These are phyloP conservation scores for Rubia yunnanensis DNA, from an alignment of 257 asterid species.

Conservation along the genomic window DNA sequence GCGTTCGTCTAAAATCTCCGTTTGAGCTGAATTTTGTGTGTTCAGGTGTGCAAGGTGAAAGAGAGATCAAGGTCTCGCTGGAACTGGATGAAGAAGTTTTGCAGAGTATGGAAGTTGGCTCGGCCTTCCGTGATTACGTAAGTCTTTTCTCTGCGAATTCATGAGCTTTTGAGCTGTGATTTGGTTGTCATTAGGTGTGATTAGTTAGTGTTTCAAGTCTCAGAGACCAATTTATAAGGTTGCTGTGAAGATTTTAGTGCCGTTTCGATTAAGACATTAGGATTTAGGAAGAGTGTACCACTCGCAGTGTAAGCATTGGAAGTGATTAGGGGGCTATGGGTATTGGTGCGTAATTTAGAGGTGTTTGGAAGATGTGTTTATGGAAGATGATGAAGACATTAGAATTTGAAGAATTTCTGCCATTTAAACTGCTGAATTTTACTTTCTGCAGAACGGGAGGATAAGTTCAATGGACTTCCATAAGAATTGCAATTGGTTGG, in stretches of 20 bases:
- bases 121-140: constrained; percentile 90
- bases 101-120: constrained; percentile 98
- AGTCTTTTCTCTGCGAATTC: not conserved
- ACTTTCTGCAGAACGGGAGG: constrained; percentile 67
- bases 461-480: constrained; percentile 98
- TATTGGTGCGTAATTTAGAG: not conserved
- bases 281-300: no score
- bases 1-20: not conserved
- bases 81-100: constrained; percentile 84
- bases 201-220: not conserved
- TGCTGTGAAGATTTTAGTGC: not conserved
- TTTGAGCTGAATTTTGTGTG: not conserved
- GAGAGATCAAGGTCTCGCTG: constrained; percentile 72
- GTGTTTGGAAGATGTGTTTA: not conserved
- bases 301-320: no score
- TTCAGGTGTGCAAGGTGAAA: constrained; percentile 62
- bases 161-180: not conserved
- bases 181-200: not conserved
- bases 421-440: constrained; percentile 1
- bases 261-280: not conserved
- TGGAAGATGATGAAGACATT: no score
- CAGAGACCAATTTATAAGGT: not conserved
- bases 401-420: not conserved
- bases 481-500: constrained; percentile 68
- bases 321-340: no score